A percentile compares a stretch with the other conserved stretches of the same genome.
phyloP scores from a whole-genome alignment of 2,329 filamentous ascomycete species.

The Colletotrichum magnum region DNA sequence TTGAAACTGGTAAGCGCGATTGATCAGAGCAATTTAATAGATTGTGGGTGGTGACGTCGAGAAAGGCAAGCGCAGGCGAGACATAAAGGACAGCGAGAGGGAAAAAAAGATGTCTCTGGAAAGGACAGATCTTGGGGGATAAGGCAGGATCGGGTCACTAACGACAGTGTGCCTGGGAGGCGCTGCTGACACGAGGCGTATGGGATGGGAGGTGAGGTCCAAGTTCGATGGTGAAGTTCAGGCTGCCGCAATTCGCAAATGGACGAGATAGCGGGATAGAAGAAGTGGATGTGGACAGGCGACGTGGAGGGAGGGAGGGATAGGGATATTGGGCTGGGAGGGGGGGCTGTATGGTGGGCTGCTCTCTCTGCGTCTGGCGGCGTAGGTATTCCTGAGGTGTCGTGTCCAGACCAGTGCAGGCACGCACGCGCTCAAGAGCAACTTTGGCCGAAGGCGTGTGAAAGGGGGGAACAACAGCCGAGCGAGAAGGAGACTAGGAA shows the following conservation, averaged over 20 bases:
- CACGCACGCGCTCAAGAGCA: slow-evolving; percentile 40
- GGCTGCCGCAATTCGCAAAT: slow-evolving; percentile 41
- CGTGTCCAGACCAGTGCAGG: slow-evolving; percentile 40
- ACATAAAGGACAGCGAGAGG: slow-evolving; percentile 17
- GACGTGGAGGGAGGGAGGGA: slow-evolving; percentile 41
- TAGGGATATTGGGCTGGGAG: slow-evolving; percentile 40
- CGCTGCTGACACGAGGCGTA: slow-evolving; percentile 29
- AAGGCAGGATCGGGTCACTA: slow-evolving; percentile 29
- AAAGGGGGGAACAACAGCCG: slow-evolving; percentile 29
- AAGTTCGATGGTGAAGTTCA: slow-evolving; percentile 34
- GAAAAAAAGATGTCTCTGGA: slow-evolving; percentile 17
- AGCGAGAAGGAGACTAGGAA: slow-evolving; percentile 21
- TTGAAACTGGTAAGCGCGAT: slow-evolving; percentile 33
- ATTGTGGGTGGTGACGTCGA: slow-evolving; percentile 26
- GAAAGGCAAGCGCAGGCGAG: slow-evolving; percentile 27
- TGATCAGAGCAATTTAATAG: slow-evolving; percentile 23
- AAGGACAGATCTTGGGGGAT: slow-evolving; percentile 37
- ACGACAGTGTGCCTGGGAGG: slow-evolving; percentile 34
- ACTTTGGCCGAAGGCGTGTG: slow-evolving; percentile 36
- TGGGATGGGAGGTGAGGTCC: slow-evolving; percentile 24
- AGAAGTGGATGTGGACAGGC: slow-evolving; percentile 41
- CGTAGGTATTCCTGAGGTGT: slow-evolving; percentile 39
- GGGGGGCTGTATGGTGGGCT: slow-evolving; percentile 39
- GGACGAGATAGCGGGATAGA: slow-evolving; percentile 39
- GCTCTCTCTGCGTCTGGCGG: slow-evolving; percentile 17